phyloP scores from a whole-genome alignment of 2,329 filamentous ascomycete genomes.

The Apiospora koreana region DNA sequence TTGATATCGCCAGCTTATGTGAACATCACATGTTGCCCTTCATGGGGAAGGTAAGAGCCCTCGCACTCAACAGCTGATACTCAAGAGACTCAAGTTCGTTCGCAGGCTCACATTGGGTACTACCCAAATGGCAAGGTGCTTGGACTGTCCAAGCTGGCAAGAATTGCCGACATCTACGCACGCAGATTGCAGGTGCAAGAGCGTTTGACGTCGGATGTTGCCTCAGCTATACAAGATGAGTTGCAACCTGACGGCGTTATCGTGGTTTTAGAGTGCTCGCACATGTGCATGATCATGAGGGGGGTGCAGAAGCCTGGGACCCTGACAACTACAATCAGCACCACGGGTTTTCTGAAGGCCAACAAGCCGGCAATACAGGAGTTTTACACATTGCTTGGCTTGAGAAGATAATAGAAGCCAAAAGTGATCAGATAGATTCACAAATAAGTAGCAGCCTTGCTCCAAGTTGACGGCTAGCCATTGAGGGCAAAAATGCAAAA shows the following conservation, averaged over 20 bases:
- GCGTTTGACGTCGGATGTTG: slow-evolving; percentile 89
- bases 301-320: slow-evolving; percentile 85
- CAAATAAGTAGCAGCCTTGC: too few relatives aligned
- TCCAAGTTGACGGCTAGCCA: too few relatives aligned
- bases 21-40: slow-evolving; percentile 96
- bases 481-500: too few relatives aligned
- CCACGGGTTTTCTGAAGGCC: slow-evolving; percentile 85
- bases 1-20: slow-evolving; percentile 87
- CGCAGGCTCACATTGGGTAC: slow-evolving; percentile 98
- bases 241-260: slow-evolving; percentile 88
- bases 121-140: slow-evolving; percentile 84
- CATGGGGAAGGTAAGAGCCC: slow-evolving; percentile 73
- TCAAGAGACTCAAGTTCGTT: not conserved
- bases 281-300: slow-evolving; percentile 96
- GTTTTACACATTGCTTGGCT: slow-evolving; percentile 74
- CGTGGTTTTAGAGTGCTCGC: slow-evolving; percentile 91
- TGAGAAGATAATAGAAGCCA: not conserved
- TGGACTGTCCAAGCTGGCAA: slow-evolving; percentile 87
- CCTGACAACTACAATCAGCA: slow-evolving; percentile 87
- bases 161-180: slow-evolving; percentile 93
- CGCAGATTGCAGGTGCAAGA: slow-evolving; percentile 91
- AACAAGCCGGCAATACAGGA: slow-evolving; percentile 92
- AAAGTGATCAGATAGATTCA: too few relatives aligned
- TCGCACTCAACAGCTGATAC: not conserved
- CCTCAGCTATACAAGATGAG: slow-evolving; percentile 86